These are phyloP conservation scores for Chytriomyces hyalinus DNA, from an alignment of 192 early-diverging fungal genomes.

Conservation along the genomic window DNA sequence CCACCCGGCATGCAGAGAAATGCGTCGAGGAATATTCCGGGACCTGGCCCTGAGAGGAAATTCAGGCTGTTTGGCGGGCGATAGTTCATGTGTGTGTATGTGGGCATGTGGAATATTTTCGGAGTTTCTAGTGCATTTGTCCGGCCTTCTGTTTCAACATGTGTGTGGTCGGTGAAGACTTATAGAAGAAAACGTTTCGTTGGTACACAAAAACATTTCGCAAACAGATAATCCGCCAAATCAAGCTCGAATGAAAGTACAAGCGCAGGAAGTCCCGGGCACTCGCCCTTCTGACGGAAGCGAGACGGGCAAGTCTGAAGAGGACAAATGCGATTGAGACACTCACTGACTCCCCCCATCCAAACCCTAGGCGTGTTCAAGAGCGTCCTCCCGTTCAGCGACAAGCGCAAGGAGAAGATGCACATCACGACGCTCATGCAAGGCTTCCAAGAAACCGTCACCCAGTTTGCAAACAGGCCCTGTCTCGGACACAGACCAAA, in stretches of 20 bases:
- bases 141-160: no score
- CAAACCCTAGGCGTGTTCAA: conserved; percentile 45
- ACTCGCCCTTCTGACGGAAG: conserved; percentile 35
- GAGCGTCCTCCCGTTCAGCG: conserved; percentile 40
- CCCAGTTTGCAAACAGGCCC: conserved; percentile 20
- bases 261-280: conserved; percentile 12
- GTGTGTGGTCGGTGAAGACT: no score
- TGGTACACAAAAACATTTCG: no score
- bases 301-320: conserved; percentile 11
- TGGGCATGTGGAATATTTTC: no score
- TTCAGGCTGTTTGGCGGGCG: no score
- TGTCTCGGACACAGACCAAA: conserved; percentile 37
- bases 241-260: background rate
- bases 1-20: background rate
- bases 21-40: background rate
- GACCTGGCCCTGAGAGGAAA: background rate
- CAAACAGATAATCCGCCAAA: no score
- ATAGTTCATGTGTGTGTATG: no score
- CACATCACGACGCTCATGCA: conserved; percentile 50
- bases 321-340: background rate
- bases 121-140: no score
- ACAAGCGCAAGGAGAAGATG: conserved; percentile 44
- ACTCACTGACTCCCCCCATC: background rate
- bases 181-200: no score
- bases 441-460: conserved; percentile 46